A percentile compares a stretch with the other conserved stretches of the same genome.
These are phyloP conservation scores for Hordeum vulgare DNA, from an alignment of 176 grass and related monocot genomes.

Conservation along the genomic window DNA sequence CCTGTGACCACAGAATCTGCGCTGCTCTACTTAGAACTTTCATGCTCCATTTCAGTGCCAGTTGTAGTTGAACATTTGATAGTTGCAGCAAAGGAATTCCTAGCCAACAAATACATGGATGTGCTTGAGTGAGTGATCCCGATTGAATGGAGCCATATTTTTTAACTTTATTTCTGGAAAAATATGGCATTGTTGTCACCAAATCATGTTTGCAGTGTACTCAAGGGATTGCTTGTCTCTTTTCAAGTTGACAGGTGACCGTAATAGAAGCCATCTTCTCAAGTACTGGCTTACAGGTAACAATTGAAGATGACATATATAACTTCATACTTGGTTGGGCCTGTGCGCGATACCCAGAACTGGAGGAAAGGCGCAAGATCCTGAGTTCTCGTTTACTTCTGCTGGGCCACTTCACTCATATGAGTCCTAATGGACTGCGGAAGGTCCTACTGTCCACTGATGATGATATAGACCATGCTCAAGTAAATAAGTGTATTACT, in stretches of 20 bases:
- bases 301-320: slow-evolving; percentile 68
- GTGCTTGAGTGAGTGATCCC: slow-evolving; percentile 34
- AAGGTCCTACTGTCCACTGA: slow-evolving; percentile 43
- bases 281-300: slow-evolving; percentile 68
- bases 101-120: slow-evolving; percentile 51
- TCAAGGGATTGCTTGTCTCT: neutral
- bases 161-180: neutral
- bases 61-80: slow-evolving; percentile 48
- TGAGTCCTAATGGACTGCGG: slow-evolving; percentile 61
- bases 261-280: slow-evolving; percentile 67
- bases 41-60: slow-evolving; percentile 55
- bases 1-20: no score
- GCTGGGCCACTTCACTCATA: slow-evolving; percentile 57
- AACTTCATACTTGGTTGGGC: slow-evolving; percentile 70
- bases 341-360: slow-evolving; percentile 39
- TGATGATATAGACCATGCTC: slow-evolving; percentile 53
- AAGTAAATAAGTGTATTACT: slow-evolving; percentile 50
- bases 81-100: slow-evolving; percentile 56
- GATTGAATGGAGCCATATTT: neutral
- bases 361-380: slow-evolving; percentile 56
- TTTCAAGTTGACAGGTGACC: slow-evolving; percentile 68
- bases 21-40: slow-evolving; percentile 37
- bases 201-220: neutral
- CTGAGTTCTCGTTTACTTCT: slow-evolving; percentile 53
- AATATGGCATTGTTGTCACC: neutral